phyloP scores from a whole-genome alignment of 768 basidiomycete genomes.

The Steccherinum ochraceum region DNA sequence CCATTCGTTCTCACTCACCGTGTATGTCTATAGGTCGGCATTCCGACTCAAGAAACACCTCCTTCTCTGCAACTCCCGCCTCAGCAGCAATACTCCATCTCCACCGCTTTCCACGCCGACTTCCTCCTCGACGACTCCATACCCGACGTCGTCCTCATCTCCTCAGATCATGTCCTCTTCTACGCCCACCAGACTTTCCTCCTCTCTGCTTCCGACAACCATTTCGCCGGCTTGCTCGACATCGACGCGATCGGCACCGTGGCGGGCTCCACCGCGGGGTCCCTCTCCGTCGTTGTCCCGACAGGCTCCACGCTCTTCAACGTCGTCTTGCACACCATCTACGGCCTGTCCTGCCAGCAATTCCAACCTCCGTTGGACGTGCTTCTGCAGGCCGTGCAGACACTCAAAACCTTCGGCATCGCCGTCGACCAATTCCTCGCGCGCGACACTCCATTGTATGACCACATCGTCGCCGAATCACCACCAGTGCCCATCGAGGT shows the following conservation, averaged over 20 bases:
- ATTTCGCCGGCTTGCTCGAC: slow-evolving; percentile 17
- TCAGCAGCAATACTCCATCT: slow-evolving; percentile 10
- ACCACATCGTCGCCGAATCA: slow-evolving; percentile 27
- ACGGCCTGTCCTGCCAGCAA: slow-evolving; percentile 20
- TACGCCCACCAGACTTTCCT: slow-evolving; percentile 22
- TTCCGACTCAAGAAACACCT: too few species aligned
- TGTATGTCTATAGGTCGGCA: too few species aligned
- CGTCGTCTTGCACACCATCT: slow-evolving; percentile 29
- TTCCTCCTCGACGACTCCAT: slow-evolving; percentile 3
- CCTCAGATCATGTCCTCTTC: slow-evolving; percentile 26
- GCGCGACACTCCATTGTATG: slow-evolving; percentile 24
- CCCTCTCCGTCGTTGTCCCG: slow-evolving; percentile 16
- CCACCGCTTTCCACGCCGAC: slow-evolving; percentile 15
- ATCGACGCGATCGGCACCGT: slow-evolving; percentile 3
- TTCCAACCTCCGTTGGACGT: slow-evolving; percentile 23
- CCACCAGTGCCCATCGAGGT: slow-evolving; percentile 31
- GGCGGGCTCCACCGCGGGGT: background rate
- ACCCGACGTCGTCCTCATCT: slow-evolving; percentile 22
- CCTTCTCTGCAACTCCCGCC: too few species aligned
- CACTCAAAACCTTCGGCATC: slow-evolving; percentile 24
- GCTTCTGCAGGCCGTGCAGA: slow-evolving; percentile 18
- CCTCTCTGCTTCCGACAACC: slow-evolving; percentile 19
- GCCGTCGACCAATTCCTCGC: slow-evolving; percentile 18
- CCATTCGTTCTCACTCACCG: too few species aligned
- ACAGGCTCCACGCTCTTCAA: slow-evolving; percentile 25